Percentiles rank a stretch among this genome's conserved stretches.
phyloP scores from a whole-genome alignment of 202 grass and related monocot genomes.

The Panicum virgatum region DNA sequence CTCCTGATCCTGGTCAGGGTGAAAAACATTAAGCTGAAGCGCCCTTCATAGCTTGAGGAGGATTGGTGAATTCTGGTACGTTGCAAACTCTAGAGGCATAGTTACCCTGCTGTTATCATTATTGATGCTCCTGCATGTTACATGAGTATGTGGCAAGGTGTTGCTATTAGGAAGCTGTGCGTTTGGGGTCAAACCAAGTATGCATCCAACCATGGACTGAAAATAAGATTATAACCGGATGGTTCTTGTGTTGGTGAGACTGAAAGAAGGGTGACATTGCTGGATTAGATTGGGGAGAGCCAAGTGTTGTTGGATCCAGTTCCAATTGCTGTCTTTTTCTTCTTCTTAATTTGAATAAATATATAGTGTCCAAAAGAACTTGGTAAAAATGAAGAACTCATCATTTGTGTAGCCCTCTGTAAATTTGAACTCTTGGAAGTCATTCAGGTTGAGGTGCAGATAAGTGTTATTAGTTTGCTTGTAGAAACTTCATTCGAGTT shows the following conservation, averaged over 20 bases:
- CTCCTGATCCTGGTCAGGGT: conserved; percentile 43
- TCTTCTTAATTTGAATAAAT: conserved; percentile 62
- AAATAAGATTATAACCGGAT: conserved; percentile 37
- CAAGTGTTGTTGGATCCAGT: conserved; percentile 46
- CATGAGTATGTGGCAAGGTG: conserved; percentile 29
- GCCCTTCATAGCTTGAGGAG: conserved; percentile 43
- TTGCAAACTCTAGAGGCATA: conserved; percentile 22
- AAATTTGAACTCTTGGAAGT: conserved; percentile 54
- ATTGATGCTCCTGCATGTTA: conserved; percentile 44
- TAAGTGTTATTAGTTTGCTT: conserved; percentile 46
- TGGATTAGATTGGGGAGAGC: conserved; percentile 19
- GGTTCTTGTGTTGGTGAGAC: conserved; percentile 33
- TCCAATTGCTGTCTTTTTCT: conserved; percentile 34
- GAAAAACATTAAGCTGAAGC: conserved; percentile 52
- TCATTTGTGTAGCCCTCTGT: conserved; percentile 68
- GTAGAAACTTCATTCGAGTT: conserved; percentile 60
- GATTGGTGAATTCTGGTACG: conserved; percentile 38
- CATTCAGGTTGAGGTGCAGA: conserved; percentile 44
- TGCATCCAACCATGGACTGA: conserved; percentile 31
- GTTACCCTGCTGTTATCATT: conserved; percentile 36
- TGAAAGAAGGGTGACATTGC: conserved; percentile 18
- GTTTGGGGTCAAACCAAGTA: conserved; percentile 42
- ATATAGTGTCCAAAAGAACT: conserved; percentile 58
- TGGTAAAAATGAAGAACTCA: conserved; percentile 37
- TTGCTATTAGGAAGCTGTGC: conserved; percentile 37